A percentile compares a stretch with the other conserved stretches of the same genome.
phyloP scores from a whole-genome alignment of 495 filamentous ascomycete species.

The Tuber microsphaerosporum region DNA sequence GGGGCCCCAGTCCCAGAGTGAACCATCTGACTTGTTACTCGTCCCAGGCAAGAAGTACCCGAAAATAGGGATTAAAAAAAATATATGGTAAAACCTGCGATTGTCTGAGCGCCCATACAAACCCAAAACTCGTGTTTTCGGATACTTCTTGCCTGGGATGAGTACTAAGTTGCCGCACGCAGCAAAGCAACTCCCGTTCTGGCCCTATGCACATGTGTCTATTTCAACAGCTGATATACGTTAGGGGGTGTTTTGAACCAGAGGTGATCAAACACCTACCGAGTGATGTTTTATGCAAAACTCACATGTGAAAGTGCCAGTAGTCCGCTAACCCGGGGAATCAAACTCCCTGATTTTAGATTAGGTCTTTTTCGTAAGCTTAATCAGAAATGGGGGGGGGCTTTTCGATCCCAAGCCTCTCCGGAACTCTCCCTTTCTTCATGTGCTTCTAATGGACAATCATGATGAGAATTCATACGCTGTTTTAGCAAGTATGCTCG shows the following conservation, averaged over 20 bases:
- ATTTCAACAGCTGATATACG: not conserved
- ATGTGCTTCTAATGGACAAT: too few relatives aligned
- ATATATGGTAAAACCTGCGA: too few relatives aligned
- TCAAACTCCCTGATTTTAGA: not conserved
- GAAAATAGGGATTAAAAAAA: too few relatives aligned
- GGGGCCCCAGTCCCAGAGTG: not conserved
- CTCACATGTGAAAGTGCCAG: not conserved
- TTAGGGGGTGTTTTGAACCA: not conserved
- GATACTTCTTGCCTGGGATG: too few relatives aligned
- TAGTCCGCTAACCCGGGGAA: not conserved
- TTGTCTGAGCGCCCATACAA: too few relatives aligned
- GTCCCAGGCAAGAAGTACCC: too few relatives aligned
- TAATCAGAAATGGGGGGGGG: not conserved
- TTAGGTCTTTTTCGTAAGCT: not conserved
- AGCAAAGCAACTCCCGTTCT: not conserved
- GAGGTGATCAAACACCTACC: not conserved
- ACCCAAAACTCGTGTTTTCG: too few relatives aligned
- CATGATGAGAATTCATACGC: not conserved
- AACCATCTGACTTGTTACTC: not conserved
- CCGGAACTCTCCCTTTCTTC: not conserved
- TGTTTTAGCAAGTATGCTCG: not conserved
- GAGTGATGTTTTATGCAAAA: slow-evolving; percentile 3
- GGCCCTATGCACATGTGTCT: not conserved
- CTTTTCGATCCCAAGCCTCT: not conserved
- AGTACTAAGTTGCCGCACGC: not conserved